These are phyloP conservation scores for Eimeria tenella DNA, from an alignment of 169 alveolate genomes.

Conservation along the genomic window DNA sequence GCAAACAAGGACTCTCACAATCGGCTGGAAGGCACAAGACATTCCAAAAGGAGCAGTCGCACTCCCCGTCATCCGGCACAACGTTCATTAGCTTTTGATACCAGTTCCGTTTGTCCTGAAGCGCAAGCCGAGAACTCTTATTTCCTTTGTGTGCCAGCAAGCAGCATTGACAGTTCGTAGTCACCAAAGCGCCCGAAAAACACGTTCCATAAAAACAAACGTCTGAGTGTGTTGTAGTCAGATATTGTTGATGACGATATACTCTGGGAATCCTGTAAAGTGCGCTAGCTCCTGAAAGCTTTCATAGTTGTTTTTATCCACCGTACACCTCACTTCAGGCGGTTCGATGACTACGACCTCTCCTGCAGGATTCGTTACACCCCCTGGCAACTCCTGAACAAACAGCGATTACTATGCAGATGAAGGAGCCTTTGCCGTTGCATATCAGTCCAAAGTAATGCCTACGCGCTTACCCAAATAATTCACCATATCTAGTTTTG, in stretches of 20 bases:
- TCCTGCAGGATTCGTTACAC: conserved; percentile 60
- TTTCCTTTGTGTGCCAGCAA: no score
- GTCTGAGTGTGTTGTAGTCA: no score
- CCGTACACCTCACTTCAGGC: conserved; percentile 21
- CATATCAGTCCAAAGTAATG: no score
- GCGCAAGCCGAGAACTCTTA: not conserved
- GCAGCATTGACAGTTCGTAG: no score
- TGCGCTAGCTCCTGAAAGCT: not conserved
- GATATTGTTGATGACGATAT: no score
- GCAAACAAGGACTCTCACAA: not conserved
- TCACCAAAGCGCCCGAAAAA: not conserved
- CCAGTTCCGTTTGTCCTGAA: conserved; percentile 63
- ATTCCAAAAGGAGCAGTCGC: conserved; percentile 68
- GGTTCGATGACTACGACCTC: conserved; percentile 62
- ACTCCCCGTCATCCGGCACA: conserved; percentile 64
- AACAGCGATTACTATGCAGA: no score
- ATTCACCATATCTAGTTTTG: no score
- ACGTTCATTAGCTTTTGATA: conserved; percentile 61
- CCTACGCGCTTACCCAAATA: no score
- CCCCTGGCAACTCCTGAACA: conserved; percentile 59
- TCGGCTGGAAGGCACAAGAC: conserved; percentile 65
- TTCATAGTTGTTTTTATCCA: not conserved
- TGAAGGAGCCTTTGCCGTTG: no score
- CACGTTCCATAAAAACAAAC: no score
- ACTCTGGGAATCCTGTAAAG: no score